Conservation (phyloP, 2,329 filamentous ascomycete species). For the Diaporthe sp. region DNA sequence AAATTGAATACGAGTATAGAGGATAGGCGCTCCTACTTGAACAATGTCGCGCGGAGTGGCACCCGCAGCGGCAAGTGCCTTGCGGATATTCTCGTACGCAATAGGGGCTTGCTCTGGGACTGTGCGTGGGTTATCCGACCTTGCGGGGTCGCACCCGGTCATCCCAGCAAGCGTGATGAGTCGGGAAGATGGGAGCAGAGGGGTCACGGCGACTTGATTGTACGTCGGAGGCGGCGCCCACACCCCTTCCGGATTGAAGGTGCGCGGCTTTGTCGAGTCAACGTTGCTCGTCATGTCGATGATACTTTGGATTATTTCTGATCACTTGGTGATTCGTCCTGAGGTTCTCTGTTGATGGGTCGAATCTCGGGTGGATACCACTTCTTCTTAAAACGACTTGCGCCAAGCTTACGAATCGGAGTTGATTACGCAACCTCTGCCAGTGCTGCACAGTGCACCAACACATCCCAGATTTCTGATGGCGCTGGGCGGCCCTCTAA, state of each 20-base stretch:
- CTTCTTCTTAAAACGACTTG: not conserved
- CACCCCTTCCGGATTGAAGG: slow-evolving; percentile 33
- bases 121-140: slow-evolving; percentile 31
- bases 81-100: slow-evolving; percentile 32
- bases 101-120: slow-evolving; percentile 28
- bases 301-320: not conserved
- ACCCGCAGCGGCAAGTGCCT: slow-evolving; percentile 31
- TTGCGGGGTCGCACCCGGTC: slow-evolving; percentile 35
- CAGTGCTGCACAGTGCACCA: not conserved
- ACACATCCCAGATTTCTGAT: not conserved
- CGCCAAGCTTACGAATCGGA: slow-evolving; percentile 6
- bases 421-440: slow-evolving; percentile 12
- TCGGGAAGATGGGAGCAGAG: slow-evolving; percentile 30
- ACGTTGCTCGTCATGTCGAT: slow-evolving; percentile 7
- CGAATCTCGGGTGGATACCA: not conserved
- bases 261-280: slow-evolving; percentile 23
- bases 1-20: not conserved
- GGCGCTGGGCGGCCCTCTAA: no score
- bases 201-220: slow-evolving; percentile 34
- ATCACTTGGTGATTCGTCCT: not conserved
- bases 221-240: slow-evolving; percentile 31
- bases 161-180: slow-evolving; percentile 35
- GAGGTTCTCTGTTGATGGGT: not conserved
- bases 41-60: slow-evolving; percentile 36
- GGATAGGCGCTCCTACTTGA: slow-evolving; percentile 6